phyloP scores from a whole-genome alignment of 176 grass and related monocot species.

The Avena insularis region DNA sequence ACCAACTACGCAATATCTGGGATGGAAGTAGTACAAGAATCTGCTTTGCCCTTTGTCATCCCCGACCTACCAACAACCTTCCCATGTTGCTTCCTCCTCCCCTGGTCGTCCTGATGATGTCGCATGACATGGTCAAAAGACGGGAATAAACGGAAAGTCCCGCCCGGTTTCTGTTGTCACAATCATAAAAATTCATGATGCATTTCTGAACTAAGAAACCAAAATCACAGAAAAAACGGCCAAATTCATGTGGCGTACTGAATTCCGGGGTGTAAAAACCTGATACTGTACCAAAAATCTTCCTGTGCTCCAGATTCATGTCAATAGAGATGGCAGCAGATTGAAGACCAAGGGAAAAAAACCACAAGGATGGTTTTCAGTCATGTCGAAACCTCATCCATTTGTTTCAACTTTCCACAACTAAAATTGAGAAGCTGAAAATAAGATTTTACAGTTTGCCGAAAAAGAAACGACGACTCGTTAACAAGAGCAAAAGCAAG shows the following conservation, averaged over 20 bases:
- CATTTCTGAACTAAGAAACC: background rate
- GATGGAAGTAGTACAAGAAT: conserved; percentile 1
- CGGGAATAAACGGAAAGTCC: background rate
- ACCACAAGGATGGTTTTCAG: background rate
- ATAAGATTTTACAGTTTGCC: background rate
- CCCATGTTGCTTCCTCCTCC: conserved; percentile 37
- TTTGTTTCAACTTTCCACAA: conserved; percentile 4
- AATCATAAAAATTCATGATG: background rate
- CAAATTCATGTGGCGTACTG: background rate
- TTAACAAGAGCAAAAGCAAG: background rate
- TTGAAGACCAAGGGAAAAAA: background rate
- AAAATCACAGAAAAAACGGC: background rate
- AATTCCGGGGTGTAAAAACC: background rate
- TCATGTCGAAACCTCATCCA: background rate
- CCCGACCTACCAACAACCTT: conserved; percentile 8
- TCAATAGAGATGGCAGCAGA: conserved; percentile 34
- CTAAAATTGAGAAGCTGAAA: background rate
- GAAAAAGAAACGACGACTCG: background rate
- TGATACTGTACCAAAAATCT: background rate
- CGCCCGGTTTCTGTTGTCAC: background rate
- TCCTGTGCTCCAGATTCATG: background rate
- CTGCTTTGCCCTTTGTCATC: background rate
- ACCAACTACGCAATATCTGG: background rate
- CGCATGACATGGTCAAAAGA: conserved; percentile 11
- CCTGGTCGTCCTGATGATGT: background rate